Percentiles rank a stretch among this genome's conserved stretches.
Evolutionary conservation across 2,329 filamentous ascomycete genomes (phyloP).

Genomic region (Exophiala aquamarina): DNA sequence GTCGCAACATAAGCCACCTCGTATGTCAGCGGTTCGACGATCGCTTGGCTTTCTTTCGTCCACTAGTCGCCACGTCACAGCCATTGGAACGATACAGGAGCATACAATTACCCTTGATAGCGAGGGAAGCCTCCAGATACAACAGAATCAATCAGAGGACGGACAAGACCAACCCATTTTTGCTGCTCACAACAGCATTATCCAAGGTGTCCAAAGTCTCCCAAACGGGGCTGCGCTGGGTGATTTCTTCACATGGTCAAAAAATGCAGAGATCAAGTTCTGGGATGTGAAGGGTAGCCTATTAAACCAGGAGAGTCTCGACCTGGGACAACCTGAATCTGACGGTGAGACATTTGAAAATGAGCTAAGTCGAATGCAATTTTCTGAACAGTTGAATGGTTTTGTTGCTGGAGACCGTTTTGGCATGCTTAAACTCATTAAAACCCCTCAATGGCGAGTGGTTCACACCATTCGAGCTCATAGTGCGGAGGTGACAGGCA

Average conservation of each 20-base stretch:
- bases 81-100: constrained; percentile 66
- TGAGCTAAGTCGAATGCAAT: constrained; percentile 58
- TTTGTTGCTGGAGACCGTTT: constrained; percentile 84
- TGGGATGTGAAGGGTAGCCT: constrained; percentile 76
- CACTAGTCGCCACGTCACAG: constrained; percentile 50
- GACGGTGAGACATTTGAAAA: constrained; percentile 52
- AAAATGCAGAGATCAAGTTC: constrained; percentile 74
- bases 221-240: constrained; percentile 60
- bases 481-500: constrained; percentile 77
- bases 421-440: constrained; percentile 66
- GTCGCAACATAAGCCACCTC: constrained; percentile 6
- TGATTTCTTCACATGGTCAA: constrained; percentile 87
- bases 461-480: constrained; percentile 80
- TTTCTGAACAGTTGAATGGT: constrained; percentile 61
- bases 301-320: constrained; percentile 63
- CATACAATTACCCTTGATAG: constrained; percentile 75
- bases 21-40: constrained; percentile 21
- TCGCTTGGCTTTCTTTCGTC: constrained; percentile 23
- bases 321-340: constrained; percentile 62
- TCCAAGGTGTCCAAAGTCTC: constrained; percentile 71
- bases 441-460: constrained; percentile 52
- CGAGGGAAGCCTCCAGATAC: constrained; percentile 71
- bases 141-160: constrained; percentile 30
- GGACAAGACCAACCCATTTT: constrained; percentile 40
- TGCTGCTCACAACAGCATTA: constrained; percentile 58